These are phyloP conservation scores for Epichloe elymi DNA, from an alignment of 2,329 filamentous ascomycete species.

Conservation along the genomic window DNA sequence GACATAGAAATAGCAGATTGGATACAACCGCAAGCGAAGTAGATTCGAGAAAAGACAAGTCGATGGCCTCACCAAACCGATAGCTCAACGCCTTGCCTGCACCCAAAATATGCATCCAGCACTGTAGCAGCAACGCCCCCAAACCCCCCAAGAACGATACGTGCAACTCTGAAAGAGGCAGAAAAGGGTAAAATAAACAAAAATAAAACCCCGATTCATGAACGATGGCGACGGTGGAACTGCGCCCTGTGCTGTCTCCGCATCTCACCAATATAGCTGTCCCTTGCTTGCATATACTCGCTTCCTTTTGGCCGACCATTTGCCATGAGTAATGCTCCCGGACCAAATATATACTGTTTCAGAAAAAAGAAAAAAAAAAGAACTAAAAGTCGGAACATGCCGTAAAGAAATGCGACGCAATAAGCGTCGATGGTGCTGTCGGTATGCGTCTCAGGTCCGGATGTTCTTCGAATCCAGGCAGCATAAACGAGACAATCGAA, in stretches of 20 bases:
- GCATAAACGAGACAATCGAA: not conserved
- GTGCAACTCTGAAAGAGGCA: not conserved
- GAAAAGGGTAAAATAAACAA: not conserved
- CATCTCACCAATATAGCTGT: not conserved
- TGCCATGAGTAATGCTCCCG: not conserved
- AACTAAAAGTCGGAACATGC: not conserved
- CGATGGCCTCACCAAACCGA: not conserved
- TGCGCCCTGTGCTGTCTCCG: not conserved
- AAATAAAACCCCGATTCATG: not conserved
- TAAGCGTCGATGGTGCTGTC: not conserved
- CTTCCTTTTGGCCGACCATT: not conserved
- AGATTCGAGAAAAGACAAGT: no score
- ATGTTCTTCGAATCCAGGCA: not conserved
- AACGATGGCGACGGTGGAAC: not conserved
- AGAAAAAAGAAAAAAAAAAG: not conserved
- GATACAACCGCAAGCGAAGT: no score
- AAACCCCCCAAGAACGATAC: not conserved
- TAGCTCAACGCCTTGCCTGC: not conserved
- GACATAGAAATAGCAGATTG: no score
- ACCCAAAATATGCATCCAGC: not conserved
- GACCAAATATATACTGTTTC: not conserved
- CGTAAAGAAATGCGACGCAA: not conserved
- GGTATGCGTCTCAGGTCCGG: no score
- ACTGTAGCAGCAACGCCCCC: constrained; percentile 3
- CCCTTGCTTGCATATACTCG: not conserved